Base-by-base conservation (phyloP, 202 grass and related monocot species). In the Elaeis oleifera region DNA sequence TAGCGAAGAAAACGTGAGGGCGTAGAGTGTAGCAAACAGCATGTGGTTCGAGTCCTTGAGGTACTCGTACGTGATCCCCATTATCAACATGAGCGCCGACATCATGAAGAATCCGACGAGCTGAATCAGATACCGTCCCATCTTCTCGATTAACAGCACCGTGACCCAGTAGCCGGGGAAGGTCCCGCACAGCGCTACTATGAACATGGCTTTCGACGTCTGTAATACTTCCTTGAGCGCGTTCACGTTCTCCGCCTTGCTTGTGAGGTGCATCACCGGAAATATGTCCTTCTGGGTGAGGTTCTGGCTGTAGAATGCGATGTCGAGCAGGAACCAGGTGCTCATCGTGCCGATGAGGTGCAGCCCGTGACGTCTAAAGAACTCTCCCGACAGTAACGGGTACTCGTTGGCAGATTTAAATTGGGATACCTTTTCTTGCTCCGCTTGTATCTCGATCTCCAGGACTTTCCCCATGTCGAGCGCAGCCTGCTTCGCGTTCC, bases 21-120 rank as follows among this genome's bases (percentile, higher is more conserved):
- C 72, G 54, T 66, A 75, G 20, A 75, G 19, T 0, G 7, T 29
- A 28, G 44, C 53, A 53, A 65, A 75, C 26, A 65, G 60, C 16
- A 18, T 6, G 60, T 24, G 26, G 61, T 61, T 57, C 1, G 57
- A 0, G 0, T 69, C 8, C 26, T 13, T 55, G n/a, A 85, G 80
- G 62, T 69, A 60, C 0, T 78, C 8, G 61, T 90, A 86, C 13
- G 16, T 58, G 62, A 83, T 0, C 8, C 76, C 83, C 65, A 76
- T 66, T 16, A 73, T 18, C 29, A 90, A 55, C 87, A 90, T 83
- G 79, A 90, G 86, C 29, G 70, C 15, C 0, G 83, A 83, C 87
- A 90, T 90, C 83, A 90, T 90, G 82, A 82, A 79, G 79, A 90
- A 90, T n/a, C 86, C 86, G 18, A 82, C 24, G 39, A 85, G 49